Evolutionary conservation across 1,284 basidiomycete species (phyloP), one percentile per base, ranked within the genome.

Genomic region (Meripilus lineatus): DNA sequence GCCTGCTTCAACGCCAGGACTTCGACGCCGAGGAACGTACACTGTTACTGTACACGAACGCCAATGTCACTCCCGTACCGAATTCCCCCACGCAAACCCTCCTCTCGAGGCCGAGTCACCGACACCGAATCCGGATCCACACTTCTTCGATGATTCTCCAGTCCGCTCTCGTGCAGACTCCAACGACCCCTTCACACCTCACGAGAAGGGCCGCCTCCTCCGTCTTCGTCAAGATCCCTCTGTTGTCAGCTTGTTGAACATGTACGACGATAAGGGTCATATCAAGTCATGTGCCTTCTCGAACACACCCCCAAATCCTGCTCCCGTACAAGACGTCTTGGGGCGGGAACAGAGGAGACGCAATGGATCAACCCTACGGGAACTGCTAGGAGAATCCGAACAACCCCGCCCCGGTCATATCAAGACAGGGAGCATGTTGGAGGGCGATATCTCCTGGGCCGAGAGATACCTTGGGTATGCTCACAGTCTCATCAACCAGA

Each of bases 381-480:
- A 87, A 54, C 65, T 89, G 2, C 68, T 89, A 8, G 82, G 81
- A 3, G 28, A 30, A 10, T 10, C 8, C 28, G n/a, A 30, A 8
- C 71, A 71, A 38, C 67, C 78, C 1, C 66, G 70, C 15, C 64
- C 76, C 3, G 64, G 65, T 14, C 44, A 58, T 26, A 59, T 56
- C 18, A 63, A 54, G 1, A 51, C 60, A 40, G 62, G 67, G 22
- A 58, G 59, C 17, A 69, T 63, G 44, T 62, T 58, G 3, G 82
- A 85, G 56, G 79, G 82, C 8, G 85, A 88, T 53, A 84, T 89
- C 42, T 86, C 83, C 2, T 89, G 85, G 85, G 85, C 85, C 10
- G 85, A 89, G 63, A 72, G 73, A 26, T 80, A 76, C 59, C 67
- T 89, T 45, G 74, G 71, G 85, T 87, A 55, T 48, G 77, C 55